These are phyloP conservation scores for Boletus mariae DNA, from an alignment of 1,284 basidiomycete genomes.

Conservation along the genomic window DNA sequence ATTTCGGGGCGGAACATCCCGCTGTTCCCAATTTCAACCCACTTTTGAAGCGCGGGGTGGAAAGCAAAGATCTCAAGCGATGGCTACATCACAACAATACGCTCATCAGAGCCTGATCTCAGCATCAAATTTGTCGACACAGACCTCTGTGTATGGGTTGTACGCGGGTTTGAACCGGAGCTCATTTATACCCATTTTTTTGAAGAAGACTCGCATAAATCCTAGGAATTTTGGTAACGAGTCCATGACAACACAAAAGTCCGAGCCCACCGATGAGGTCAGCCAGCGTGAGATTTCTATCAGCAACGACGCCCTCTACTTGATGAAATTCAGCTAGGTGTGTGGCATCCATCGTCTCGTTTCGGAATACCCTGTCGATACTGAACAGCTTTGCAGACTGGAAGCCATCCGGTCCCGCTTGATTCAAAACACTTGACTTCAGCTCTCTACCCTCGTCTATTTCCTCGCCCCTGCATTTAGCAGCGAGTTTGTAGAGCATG, in stretches of 20 bases:
- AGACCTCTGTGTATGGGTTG: constrained; percentile 93
- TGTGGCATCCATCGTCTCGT: constrained; percentile 99
- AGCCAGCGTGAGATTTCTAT: constrained; percentile 90
- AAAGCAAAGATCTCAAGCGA: constrained; percentile 99
- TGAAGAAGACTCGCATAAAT: constrained; percentile 98
- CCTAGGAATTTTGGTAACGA: constrained; percentile 44
- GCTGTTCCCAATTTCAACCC: constrained; percentile 95
- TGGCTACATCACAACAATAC: constrained; percentile 51
- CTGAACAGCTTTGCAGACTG: constrained; percentile 96
- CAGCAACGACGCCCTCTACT: constrained; percentile 98
- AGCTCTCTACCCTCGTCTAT: constrained; percentile 37
- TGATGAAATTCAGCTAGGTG: constrained; percentile 99
- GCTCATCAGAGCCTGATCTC: constrained; percentile 1
- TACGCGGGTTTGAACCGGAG: constrained; percentile 97
- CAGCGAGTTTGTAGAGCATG: constrained; percentile 93
- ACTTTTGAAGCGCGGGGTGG: constrained; percentile 91
- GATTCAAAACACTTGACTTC: constrained; percentile 32
- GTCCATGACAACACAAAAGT: not conserved
- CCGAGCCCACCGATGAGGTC: constrained; percentile 80
- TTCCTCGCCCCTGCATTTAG: constrained; percentile 64
- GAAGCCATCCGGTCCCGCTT: constrained; percentile 67
- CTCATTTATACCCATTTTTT: constrained; percentile 93
- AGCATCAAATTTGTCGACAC: constrained; percentile 16
- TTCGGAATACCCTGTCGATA: constrained; percentile 98
- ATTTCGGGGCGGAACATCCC: constrained; percentile 99